Conservation (phyloP, 495 filamentous ascomycete genomes). For the Penicillium canariense region DNA sequence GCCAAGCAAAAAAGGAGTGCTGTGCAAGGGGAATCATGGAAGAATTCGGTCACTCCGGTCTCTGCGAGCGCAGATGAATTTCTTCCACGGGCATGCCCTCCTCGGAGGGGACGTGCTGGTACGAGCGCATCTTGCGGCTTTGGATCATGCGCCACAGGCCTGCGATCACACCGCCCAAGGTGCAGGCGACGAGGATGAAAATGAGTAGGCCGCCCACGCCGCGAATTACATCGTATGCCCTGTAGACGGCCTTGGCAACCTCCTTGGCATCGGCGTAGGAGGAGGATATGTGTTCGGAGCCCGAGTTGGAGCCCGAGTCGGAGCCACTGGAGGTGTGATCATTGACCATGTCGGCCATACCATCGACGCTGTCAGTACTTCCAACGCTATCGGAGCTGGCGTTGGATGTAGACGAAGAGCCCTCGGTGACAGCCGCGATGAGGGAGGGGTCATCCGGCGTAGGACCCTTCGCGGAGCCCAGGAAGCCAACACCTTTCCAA, state of each 20-base stretch:
- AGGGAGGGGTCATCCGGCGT: conserved; percentile 33
- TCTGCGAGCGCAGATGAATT: conserved; percentile 19
- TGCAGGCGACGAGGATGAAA: conserved; percentile 29
- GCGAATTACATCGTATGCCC: conserved; percentile 38
- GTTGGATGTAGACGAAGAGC: conserved; percentile 17
- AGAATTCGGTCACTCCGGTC: conserved; percentile 6
- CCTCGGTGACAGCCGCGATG: conserved; percentile 22
- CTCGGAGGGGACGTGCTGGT: conserved; percentile 35
- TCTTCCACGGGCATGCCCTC: conserved; percentile 30
- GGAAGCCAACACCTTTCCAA: conserved; percentile 38
- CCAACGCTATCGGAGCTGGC: conserved; percentile 5
- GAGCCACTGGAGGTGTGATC: conserved; percentile 1
- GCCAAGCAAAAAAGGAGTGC: background rate
- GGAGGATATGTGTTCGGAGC: background rate
- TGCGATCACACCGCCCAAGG: conserved; percentile 28
- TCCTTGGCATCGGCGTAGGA: conserved; percentile 29
- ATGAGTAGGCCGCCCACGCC: conserved; percentile 35
- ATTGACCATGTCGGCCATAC: conserved; percentile 14
- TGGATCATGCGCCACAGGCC: conserved; percentile 25
- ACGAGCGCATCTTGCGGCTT: conserved; percentile 28
- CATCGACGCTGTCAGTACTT: conserved; percentile 11
- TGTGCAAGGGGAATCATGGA: background rate
- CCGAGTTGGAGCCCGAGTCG: background rate
- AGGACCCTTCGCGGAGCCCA: conserved; percentile 21
- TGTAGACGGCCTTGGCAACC: conserved; percentile 31